These are phyloP conservation scores for Cadophora malorum DNA, from an alignment of 2,329 filamentous ascomycete species.

Conservation along the genomic window DNA sequence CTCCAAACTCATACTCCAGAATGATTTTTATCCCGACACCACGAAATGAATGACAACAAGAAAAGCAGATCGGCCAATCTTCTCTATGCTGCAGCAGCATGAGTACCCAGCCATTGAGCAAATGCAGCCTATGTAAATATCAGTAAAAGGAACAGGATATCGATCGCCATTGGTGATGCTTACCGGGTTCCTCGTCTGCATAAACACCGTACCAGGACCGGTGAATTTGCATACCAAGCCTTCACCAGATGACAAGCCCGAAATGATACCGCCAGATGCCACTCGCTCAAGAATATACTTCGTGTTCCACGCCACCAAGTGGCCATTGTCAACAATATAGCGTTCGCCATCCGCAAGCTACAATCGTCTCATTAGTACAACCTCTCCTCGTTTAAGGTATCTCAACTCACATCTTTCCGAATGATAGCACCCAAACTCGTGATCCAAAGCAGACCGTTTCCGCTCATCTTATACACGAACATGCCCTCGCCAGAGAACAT, in stretches of 20 bases:
- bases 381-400: neutral
- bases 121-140: conserved; percentile 36
- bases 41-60: neutral
- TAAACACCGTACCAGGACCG: conserved; percentile 86
- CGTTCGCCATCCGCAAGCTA: conserved; percentile 72
- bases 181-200: conserved; percentile 89
- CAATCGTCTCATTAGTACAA: conserved; percentile 28
- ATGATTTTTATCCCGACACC: conserved; percentile 11
- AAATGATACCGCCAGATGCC: conserved; percentile 90
- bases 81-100: conserved; percentile 37
- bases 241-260: conserved; percentile 80
- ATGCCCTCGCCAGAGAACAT: conserved; percentile 94
- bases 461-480: conserved; percentile 86
- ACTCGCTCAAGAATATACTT: conserved; percentile 92
- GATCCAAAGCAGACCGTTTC: conserved; percentile 84
- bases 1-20: conserved; percentile 13
- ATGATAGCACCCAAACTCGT: conserved; percentile 95
- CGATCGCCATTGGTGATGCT: conserved; percentile 43
- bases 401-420: conserved; percentile 79
- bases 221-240: conserved; percentile 95
- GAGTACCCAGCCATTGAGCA: conserved; percentile 42
- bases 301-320: conserved; percentile 96
- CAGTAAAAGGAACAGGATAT: neutral
- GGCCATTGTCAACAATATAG: conserved; percentile 92
- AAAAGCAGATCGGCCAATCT: neutral